Percentiles rank a stretch among this genome's conserved stretches.
These are phyloP conservation scores for Butyriboletus loyo DNA, from an alignment of 768 basidiomycete genomes.

Conservation along the genomic window DNA sequence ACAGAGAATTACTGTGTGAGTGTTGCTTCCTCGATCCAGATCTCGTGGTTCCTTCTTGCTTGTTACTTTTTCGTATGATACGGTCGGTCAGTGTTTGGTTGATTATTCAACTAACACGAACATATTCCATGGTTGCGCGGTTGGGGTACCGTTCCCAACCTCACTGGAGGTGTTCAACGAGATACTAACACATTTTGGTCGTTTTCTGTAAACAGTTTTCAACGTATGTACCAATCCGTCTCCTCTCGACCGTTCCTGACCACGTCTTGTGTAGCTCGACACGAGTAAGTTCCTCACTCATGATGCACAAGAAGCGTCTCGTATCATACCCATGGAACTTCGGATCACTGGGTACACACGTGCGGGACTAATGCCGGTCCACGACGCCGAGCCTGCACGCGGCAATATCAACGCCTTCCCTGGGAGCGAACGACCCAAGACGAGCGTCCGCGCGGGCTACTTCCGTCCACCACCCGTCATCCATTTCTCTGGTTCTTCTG, in stretches of 20 bases:
- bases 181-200: neutral
- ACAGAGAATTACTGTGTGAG: conserved; percentile 51
- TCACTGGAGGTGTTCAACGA: neutral
- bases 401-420: conserved; percentile 17
- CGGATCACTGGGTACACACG: conserved; percentile 38
- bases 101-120: neutral
- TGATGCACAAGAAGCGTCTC: conserved; percentile 42
- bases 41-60: neutral
- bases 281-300: conserved; percentile 30
- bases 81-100: neutral
- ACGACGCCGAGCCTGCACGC: neutral
- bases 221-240: conserved; percentile 11
- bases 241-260: neutral
- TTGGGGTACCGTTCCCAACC: neutral
- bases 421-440: neutral
- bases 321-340: conserved; percentile 54
- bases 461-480: conserved; percentile 46
- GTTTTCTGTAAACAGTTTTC: conserved; percentile 15
- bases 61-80: neutral
- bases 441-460: conserved; percentile 19
- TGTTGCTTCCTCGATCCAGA: conserved; percentile 1
- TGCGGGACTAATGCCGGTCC: conserved; percentile 20
- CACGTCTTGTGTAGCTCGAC: conserved; percentile 17
- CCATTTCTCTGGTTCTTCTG: conserved; percentile 45
- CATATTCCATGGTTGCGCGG: too few species aligned